Conservation (phyloP, 1,139 yeast species). For the Candida glucosophila region DNA sequence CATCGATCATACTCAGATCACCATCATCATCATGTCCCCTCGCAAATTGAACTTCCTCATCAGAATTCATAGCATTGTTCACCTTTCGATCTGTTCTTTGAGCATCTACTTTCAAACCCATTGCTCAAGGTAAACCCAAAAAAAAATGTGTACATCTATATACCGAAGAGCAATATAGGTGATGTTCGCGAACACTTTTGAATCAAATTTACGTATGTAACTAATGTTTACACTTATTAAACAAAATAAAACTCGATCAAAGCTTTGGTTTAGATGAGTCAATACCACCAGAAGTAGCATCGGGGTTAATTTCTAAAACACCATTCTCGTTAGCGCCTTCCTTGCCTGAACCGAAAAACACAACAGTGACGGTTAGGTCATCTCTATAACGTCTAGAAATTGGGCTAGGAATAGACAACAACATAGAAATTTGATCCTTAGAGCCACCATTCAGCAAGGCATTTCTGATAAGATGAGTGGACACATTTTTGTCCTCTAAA, state of each 20-base stretch:
- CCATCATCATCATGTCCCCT: slow-evolving; percentile 1
- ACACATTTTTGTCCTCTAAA: slow-evolving; percentile 75
- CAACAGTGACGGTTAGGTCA: slow-evolving; percentile 92
- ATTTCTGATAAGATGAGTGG: slow-evolving; percentile 88
- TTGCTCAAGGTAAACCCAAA: too few species aligned
- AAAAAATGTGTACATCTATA: too few species aligned
- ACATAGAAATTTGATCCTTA: slow-evolving; percentile 76
- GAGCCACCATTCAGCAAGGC: slow-evolving; percentile 88
- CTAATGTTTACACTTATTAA: slow-evolving; percentile 2
- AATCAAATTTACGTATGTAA: too few species aligned
- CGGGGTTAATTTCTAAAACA: slow-evolving; percentile 41
- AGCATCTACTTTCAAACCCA: background rate
- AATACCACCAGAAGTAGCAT: slow-evolving; percentile 52
- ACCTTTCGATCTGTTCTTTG: background rate
- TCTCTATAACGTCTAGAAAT: slow-evolving; percentile 88
- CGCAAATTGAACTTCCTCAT: slow-evolving; percentile 1
- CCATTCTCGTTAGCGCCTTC: slow-evolving; percentile 38
- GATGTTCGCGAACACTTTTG: too few species aligned
- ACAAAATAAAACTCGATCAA: slow-evolving; percentile 8
- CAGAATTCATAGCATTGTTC: background rate
- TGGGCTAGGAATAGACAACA: slow-evolving; percentile 90
- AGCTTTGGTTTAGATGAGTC: slow-evolving; percentile 43
- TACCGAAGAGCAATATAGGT: too few species aligned
- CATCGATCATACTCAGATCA: slow-evolving; percentile 7
- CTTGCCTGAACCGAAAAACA: slow-evolving; percentile 66